Conservation (phyloP, 805 yeast species). For the Hanseniaspora clermontiae region DNA sequence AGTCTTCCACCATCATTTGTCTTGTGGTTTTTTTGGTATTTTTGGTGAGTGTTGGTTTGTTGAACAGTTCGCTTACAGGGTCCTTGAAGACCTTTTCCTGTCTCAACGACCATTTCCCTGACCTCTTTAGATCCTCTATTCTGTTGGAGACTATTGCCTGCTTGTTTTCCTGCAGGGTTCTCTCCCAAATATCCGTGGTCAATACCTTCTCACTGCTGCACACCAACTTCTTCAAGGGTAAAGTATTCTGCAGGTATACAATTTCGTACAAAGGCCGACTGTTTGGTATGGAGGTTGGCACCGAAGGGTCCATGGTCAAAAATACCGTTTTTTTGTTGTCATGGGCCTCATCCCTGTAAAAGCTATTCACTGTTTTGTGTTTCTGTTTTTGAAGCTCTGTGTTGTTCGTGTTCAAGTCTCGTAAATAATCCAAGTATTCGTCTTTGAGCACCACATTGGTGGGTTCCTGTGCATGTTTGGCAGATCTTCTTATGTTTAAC, state of each 20-base stretch:
- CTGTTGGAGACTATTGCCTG: conserved; percentile 79
- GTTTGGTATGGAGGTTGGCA: conserved; percentile 44
- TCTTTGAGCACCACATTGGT: conserved; percentile 2
- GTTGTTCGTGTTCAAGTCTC: conserved; percentile 2
- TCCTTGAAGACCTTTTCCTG: conserved; percentile 66
- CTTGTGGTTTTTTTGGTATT: conserved; percentile 43
- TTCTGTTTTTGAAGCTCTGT: neutral
- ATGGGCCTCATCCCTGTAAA: conserved; percentile 12
- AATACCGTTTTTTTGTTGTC: conserved; percentile 32
- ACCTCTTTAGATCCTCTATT: conserved; percentile 80
- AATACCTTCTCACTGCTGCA: conserved; percentile 79
- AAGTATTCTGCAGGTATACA: conserved; percentile 74
- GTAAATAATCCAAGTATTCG: neutral
- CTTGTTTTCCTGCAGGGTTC: conserved; percentile 78
- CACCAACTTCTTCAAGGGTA: conserved; percentile 68
- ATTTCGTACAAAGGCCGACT: conserved; percentile 69
- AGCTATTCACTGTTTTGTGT: conserved; percentile 4
- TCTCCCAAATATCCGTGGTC: conserved; percentile 73
- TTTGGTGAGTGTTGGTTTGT: conserved; percentile 11
- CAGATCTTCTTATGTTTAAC: neutral
- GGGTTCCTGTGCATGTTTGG: conserved; percentile 1
- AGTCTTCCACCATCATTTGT: conserved; percentile 65
- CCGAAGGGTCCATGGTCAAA: conserved; percentile 37
- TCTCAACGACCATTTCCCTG: conserved; percentile 79
- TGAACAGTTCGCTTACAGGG: conserved; percentile 32